Percentiles rank a stretch among this genome's conserved stretches.
These are phyloP conservation scores for Aphanomyces astaci DNA, from an alignment of 352 stramenopile genomes.

Conservation along the genomic window DNA sequence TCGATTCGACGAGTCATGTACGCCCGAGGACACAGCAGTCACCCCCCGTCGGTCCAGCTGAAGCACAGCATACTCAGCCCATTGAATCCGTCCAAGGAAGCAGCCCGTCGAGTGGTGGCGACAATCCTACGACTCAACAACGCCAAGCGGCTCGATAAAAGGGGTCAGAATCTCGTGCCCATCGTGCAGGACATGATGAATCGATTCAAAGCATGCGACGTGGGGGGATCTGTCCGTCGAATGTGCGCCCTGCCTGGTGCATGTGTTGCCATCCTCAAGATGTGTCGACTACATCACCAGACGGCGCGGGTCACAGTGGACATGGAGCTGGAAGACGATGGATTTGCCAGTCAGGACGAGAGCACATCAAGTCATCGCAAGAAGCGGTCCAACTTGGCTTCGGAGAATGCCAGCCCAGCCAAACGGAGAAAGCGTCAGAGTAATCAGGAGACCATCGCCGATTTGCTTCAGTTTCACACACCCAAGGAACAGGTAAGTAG, in stretches of 20 bases:
- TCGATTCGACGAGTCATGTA: background rate
- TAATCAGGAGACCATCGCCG: conserved; percentile 38
- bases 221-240: conserved; percentile 3
- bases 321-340: background rate
- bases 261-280: conserved; percentile 28
- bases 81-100: conserved; percentile 24
- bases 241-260: background rate
- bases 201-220: conserved; percentile 32
- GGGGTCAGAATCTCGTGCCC: conserved; percentile 53
- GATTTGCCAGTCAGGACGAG: conserved; percentile 37
- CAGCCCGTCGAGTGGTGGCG: conserved; percentile 38
- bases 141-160: conserved; percentile 43
- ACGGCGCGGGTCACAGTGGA: background rate
- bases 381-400: background rate
- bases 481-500: conserved; percentile 37
- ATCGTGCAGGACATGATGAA: conserved; percentile 41
- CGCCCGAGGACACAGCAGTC: conserved; percentile 41
- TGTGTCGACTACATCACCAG: conserved; percentile 18
- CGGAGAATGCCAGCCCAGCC: conserved; percentile 35
- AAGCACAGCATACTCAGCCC: conserved; percentile 31
- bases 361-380: conserved; percentile 2
- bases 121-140: conserved; percentile 36
- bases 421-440: conserved; percentile 35
- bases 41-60: conserved; percentile 37
- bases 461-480: conserved; percentile 34